These are phyloP conservation scores for Podila epicladia DNA, from an alignment of 192 early-diverging fungal genomes.

Conservation along the genomic window DNA sequence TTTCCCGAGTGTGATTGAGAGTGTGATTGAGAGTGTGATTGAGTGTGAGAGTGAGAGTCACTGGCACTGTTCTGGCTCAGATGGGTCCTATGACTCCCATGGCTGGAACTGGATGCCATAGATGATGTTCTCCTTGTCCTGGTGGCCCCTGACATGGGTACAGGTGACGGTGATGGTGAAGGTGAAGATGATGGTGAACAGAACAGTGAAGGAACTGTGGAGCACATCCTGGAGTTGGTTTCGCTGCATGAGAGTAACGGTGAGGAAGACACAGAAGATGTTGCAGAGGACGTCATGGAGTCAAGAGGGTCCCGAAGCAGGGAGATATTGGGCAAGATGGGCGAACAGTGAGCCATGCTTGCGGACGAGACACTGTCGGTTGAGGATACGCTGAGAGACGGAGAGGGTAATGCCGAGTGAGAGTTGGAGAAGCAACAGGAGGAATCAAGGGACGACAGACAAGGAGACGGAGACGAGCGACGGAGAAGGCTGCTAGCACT, in stretches of 20 bases:
- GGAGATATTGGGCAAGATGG: conserved; percentile 29
- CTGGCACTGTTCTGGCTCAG: not conserved
- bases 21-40: not conserved
- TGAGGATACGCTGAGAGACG: conserved; percentile 47
- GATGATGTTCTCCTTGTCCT: conserved; percentile 30
- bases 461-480: conserved; percentile 43
- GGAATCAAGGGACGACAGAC: conserved; percentile 21
- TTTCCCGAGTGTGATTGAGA: not conserved
- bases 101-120: conserved; percentile 30
- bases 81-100: conserved; percentile 12
- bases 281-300: conserved; percentile 6
- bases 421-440: conserved; percentile 9
- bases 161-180: conserved; percentile 24
- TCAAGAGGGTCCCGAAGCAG: conserved; percentile 19
- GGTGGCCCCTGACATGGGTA: conserved; percentile 6
- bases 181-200: conserved; percentile 10
- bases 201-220: conserved; percentile 3
- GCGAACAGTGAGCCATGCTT: conserved; percentile 49
- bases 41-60: not conserved
- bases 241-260: conserved; percentile 22
- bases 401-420: conserved; percentile 39
- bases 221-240: conserved; percentile 9
- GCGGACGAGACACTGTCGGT: conserved; percentile 34
- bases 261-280: conserved; percentile 24
- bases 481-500: not conserved